These are phyloP conservation scores for Petunia axillaris DNA, from an alignment of 257 asterid species.

Conservation along the genomic window DNA sequence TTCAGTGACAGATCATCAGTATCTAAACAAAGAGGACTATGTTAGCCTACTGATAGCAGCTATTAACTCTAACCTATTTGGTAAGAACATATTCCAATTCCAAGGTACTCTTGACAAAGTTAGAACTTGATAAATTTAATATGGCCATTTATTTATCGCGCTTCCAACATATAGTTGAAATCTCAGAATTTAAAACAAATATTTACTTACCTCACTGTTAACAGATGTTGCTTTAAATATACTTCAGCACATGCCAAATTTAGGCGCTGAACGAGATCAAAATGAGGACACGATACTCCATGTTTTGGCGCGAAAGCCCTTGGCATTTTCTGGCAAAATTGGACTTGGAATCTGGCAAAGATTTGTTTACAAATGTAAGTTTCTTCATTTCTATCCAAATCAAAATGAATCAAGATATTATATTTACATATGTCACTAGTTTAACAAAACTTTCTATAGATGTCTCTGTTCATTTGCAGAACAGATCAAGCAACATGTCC, in stretches of 20 bases:
- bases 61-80: slow-evolving; percentile 41
- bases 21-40: slow-evolving; percentile 37
- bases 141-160: background rate
- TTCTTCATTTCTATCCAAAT: background rate
- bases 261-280: slow-evolving; percentile 40
- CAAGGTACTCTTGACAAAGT: background rate
- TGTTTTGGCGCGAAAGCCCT: slow-evolving; percentile 41
- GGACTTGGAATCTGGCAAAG: slow-evolving; percentile 36
- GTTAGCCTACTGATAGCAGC: slow-evolving; percentile 36
- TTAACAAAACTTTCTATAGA: slow-evolving; percentile 27
- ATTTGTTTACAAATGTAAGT: slow-evolving; percentile 36
- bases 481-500: slow-evolving; percentile 14
- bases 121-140: slow-evolving; percentile 2
- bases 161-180: background rate
- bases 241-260: slow-evolving; percentile 35
- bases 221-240: slow-evolving; percentile 41
- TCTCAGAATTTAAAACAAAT: background rate
- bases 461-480: slow-evolving; percentile 28
- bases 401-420: background rate
- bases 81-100: slow-evolving; percentile 25
- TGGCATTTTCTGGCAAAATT: slow-evolving; percentile 33
- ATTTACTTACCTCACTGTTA: background rate
- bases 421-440: background rate
- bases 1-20: slow-evolving; percentile 33
- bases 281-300: slow-evolving; percentile 44